Conservation (phyloP, 495 filamentous ascomycete genomes). For the Lepidopterella palustris region DNA sequence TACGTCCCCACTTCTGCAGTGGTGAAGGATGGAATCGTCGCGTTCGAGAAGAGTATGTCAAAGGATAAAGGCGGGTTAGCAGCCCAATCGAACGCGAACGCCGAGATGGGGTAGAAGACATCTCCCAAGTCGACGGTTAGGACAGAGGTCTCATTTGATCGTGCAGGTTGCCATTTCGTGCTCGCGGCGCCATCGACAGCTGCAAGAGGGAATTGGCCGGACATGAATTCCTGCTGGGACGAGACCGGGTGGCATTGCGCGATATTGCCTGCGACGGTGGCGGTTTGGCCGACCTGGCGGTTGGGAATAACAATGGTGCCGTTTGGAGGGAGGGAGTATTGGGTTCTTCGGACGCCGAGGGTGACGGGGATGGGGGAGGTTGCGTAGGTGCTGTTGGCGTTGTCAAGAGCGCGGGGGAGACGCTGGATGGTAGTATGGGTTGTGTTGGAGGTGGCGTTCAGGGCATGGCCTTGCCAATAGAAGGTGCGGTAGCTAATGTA, state of each 20-base stretch:
- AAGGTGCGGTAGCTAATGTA: slow-evolving; percentile 58
- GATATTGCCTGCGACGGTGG: slow-evolving; percentile 53
- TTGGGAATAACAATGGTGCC: slow-evolving; percentile 54
- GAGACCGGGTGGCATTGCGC: slow-evolving; percentile 57
- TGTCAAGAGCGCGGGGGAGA: slow-evolving; percentile 26
- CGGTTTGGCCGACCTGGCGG: slow-evolving; percentile 40
- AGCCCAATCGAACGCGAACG: slow-evolving; percentile 64
- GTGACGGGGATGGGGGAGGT: slow-evolving; percentile 49
- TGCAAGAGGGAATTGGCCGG: slow-evolving; percentile 66
- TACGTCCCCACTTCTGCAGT: not conserved
- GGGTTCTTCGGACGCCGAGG: slow-evolving; percentile 23
- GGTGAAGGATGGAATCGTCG: not conserved
- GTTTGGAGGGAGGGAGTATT: slow-evolving; percentile 45
- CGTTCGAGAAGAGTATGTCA: slow-evolving; percentile 51
- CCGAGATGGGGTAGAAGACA: slow-evolving; percentile 40
- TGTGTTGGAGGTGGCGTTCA: slow-evolving; percentile 55
- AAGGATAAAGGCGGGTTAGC: slow-evolving; percentile 52
- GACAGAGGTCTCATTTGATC: slow-evolving; percentile 42
- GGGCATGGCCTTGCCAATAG: slow-evolving; percentile 63
- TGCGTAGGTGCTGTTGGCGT: slow-evolving; percentile 40
- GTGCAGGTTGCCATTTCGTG: slow-evolving; percentile 65
- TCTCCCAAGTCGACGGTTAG: slow-evolving; percentile 44
- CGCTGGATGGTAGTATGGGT: slow-evolving; percentile 60
- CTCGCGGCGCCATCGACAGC: slow-evolving; percentile 64
- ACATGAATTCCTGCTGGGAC: slow-evolving; percentile 45